Percentiles rank a stretch among this genome's conserved stretches.
Conservation (phyloP, 371 early-diverging fungal species). For the Mucor saturninus region DNA sequence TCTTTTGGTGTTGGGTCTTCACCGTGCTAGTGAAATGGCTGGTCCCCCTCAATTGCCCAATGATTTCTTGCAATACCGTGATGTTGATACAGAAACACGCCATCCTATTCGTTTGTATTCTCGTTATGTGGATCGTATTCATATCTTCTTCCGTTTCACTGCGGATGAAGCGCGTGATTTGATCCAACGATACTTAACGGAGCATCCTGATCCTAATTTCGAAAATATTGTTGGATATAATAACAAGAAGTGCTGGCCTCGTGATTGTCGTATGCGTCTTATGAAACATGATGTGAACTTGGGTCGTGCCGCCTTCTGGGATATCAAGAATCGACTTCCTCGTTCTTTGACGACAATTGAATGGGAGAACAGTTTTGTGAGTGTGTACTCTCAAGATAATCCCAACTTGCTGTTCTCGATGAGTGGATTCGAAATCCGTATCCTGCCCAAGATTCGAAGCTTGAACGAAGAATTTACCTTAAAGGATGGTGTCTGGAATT, state of each 20-base stretch:
- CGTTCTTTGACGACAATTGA: constrained; percentile 96
- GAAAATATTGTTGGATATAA: constrained; percentile 98
- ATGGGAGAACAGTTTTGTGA: constrained; percentile 96
- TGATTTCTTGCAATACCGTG: constrained; percentile 96
- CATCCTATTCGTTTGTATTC: constrained; percentile 98
- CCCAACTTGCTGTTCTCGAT: constrained; percentile 94
- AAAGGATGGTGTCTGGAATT: constrained; percentile 96
- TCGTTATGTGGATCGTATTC: constrained; percentile 92
- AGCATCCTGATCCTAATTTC: constrained; percentile 98
- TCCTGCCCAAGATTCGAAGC: constrained; percentile 88
- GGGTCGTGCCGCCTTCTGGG: constrained; percentile 94
- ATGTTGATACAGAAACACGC: constrained; percentile 88
- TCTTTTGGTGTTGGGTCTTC: constrained; percentile 94
- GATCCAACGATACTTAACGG: constrained; percentile 95
- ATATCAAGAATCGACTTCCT: constrained; percentile 96
- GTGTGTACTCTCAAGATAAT: constrained; percentile 96
- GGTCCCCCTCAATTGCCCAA: constrained; percentile 94
- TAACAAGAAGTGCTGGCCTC: constrained; percentile 97
- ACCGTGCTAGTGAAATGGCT: constrained; percentile 96
- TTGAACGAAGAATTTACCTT: constrained; percentile 88
- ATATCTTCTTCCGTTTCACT: constrained; percentile 94
- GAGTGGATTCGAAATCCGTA: constrained; percentile 91
- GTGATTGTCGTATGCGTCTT: constrained; percentile 98
- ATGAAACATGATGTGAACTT: constrained; percentile 96
- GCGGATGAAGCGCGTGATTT: constrained; percentile 94